A percentile compares a stretch with the other conserved stretches of the same genome.
These are phyloP conservation scores for Ustilago tritici DNA, from an alignment of 1,284 basidiomycete species.

Conservation along the genomic window DNA sequence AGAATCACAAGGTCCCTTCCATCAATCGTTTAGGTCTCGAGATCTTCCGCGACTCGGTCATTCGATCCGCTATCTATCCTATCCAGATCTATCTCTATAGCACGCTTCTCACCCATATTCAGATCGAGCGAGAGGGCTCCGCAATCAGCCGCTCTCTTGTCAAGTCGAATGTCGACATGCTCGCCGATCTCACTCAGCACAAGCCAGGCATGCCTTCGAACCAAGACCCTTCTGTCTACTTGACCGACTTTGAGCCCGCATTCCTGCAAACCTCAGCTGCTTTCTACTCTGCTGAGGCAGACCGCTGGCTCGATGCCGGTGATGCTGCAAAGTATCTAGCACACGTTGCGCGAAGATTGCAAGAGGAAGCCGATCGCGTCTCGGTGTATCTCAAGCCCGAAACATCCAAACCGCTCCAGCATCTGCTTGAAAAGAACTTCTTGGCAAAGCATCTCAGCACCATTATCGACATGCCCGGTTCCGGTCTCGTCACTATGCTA, in stretches of 20 bases:
- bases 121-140: constrained; percentile 90
- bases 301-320: constrained; percentile 78
- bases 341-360: constrained; percentile 85
- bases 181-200: constrained; percentile 77
- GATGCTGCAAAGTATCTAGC: constrained; percentile 86
- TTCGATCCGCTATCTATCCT: constrained; percentile 74
- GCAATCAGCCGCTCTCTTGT: constrained; percentile 91
- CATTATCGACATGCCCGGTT: constrained; percentile 83
- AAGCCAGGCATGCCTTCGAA: constrained; percentile 22
- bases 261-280: constrained; percentile 81
- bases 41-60: constrained; percentile 85
- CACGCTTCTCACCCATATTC: constrained; percentile 87
- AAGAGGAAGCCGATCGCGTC: constrained; percentile 87
- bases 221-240: constrained; percentile 78
- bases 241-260: constrained; percentile 84
- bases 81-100: constrained; percentile 85
- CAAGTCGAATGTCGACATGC: constrained; percentile 86
- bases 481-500: constrained; percentile 89
- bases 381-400: constrained; percentile 86
- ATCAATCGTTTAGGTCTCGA: constrained; percentile 86
- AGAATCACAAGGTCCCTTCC: constrained; percentile 68
- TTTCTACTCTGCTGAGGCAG: constrained; percentile 85
- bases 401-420: constrained; percentile 79
- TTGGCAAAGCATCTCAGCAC: constrained; percentile 81
- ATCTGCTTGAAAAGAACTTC: constrained; percentile 82